Conservation (phyloP, 345 rosid species). For the Populus euphratica region DNA sequence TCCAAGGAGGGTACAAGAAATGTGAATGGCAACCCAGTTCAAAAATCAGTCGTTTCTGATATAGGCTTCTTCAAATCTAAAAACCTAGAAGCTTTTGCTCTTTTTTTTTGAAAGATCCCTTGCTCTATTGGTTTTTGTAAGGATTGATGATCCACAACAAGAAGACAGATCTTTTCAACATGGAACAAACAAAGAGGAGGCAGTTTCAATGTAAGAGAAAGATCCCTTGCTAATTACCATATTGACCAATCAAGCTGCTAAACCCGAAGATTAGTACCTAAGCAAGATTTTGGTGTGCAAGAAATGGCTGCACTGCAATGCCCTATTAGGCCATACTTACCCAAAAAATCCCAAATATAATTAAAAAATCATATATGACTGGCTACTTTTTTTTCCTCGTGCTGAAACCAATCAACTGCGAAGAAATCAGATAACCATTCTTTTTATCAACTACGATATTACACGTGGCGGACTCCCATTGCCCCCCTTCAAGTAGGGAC, state of each 20-base stretch:
- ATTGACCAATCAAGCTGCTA: background rate
- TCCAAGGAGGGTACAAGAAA: background rate
- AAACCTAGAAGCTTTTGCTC: background rate
- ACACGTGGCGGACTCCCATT: background rate
- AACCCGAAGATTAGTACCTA: background rate
- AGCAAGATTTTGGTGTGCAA: background rate
- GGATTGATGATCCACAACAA: background rate
- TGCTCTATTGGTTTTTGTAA: too few relatives aligned
- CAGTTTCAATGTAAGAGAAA: background rate
- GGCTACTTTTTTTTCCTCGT: background rate
- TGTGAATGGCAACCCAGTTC: background rate
- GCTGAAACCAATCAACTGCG: background rate
- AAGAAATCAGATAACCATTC: background rate
- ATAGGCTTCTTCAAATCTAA: conserved; percentile 1
- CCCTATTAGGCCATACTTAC: background rate
- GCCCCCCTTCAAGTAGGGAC: background rate
- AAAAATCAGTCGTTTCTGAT: conserved; percentile 6
- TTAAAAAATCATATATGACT: background rate
- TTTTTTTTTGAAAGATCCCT: too few relatives aligned
- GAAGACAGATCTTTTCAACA: background rate
- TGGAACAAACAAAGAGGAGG: background rate
- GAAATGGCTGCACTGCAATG: background rate
- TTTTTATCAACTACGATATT: too few relatives aligned
- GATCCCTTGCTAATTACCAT: background rate
- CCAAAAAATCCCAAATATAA: too few relatives aligned